phyloP scores from a whole-genome alignment of 257 asterid species.

The Gynochthodes officinalis region DNA sequence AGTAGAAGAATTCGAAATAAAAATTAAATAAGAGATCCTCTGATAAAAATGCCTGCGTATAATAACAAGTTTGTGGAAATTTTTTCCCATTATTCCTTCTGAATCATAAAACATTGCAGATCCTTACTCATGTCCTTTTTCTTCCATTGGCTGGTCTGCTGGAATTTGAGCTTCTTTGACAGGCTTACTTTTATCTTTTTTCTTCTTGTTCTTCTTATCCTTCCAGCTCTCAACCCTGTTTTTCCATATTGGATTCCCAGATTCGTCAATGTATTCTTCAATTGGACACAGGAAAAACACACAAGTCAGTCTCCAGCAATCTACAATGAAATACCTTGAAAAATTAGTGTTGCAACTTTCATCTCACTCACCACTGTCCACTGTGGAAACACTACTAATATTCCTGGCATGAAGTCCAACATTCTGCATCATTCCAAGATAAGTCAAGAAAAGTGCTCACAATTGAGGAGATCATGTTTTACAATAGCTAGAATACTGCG shows the following conservation, averaged over 20 bases:
- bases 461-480: not conserved
- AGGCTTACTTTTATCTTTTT: slow-evolving; percentile 40
- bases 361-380: slow-evolving; percentile 78
- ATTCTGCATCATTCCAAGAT: slow-evolving; percentile 48
- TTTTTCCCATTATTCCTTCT: not conserved
- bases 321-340: not conserved
- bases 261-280: slow-evolving; percentile 64
- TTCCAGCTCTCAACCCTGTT: slow-evolving; percentile 97
- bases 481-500: not conserved
- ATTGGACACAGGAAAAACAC: slow-evolving; percentile 8
- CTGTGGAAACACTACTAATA: slow-evolving; percentile 76
- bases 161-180: slow-evolving; percentile 58
- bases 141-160: slow-evolving; percentile 75
- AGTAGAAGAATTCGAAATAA: not conserved
- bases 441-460: not conserved
- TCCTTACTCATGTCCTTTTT: slow-evolving; percentile 65
- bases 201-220: slow-evolving; percentile 86
- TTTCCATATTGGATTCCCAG: slow-evolving; percentile 99
- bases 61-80: too few relatives aligned
- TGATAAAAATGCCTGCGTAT: not conserved
- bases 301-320: slow-evolving; percentile 15
- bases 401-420: slow-evolving; percentile 87
- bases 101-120: not conserved
- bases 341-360: not conserved
- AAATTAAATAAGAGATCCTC: not conserved